A percentile compares a stretch with the other conserved stretches of the same genome.
Conservation (phyloP, 2,329 filamentous ascomycete species). For the Chaetomium olivaceum region DNA sequence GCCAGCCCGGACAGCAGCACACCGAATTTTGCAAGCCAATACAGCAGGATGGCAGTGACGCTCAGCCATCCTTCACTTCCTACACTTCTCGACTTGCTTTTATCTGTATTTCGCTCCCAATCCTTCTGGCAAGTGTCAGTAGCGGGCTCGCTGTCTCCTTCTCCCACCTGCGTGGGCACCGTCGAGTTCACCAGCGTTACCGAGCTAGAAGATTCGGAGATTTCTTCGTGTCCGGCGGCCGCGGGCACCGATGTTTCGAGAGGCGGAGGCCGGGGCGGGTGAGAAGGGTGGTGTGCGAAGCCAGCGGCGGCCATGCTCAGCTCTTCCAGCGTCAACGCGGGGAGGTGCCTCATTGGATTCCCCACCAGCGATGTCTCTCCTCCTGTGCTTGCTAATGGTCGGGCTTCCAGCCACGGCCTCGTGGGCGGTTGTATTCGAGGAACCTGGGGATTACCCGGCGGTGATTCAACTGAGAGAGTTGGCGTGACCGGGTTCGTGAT, state of each 20-base stretch:
- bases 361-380: not conserved
- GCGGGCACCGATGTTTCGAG: not conserved
- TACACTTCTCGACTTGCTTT: not conserved
- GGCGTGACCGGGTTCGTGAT: not conserved
- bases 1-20: slow-evolving; percentile 1
- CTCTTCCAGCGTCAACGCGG: not conserved
- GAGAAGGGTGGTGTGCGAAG: not conserved
- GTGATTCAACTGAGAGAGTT: not conserved
- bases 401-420: not conserved
- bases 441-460: not conserved
- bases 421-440: not conserved
- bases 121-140: not conserved
- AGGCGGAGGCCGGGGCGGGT: not conserved
- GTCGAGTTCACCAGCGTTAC: slow-evolving; percentile 13
- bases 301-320: slow-evolving; percentile 1
- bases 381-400: not conserved
- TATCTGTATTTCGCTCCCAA: not conserved
- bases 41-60: slow-evolving; percentile 2
- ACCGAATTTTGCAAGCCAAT: not conserved
- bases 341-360: not conserved
- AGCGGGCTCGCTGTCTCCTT: not conserved
- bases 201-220: not conserved
- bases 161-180: not conserved
- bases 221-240: not conserved
- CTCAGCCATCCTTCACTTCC: not conserved